Base-by-base conservation (phyloP, 2,329 filamentous ascomycete genomes). In the Colletotrichum aenigma region DNA sequence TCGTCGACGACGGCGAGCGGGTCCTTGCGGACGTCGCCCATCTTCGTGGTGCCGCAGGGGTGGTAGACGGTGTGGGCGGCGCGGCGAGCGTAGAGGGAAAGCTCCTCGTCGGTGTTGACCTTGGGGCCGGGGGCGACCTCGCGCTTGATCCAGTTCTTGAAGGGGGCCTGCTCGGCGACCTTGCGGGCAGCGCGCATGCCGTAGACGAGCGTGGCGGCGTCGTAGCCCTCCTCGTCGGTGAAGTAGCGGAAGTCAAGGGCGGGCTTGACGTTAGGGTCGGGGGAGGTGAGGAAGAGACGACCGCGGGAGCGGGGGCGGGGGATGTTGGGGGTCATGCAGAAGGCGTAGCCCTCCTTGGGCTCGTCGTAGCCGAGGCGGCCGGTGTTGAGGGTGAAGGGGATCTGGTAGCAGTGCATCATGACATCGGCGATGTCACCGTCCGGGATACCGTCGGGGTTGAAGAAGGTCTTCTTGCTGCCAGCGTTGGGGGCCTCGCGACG, bases 381-480 rank as follows among this genome's bases (percentile, higher is more conserved):
- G 2, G 95, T 98, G 89, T 98, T 98, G 79, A 96, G 91, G 77
- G 93, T 94, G 86, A 98, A 98, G 70, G 95, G 95, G 79, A 98
- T 97, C 86, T 98, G 96, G 88, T 98, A 98, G 90, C 95, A 98
- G 88, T 98, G 95, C 94, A 97, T 97, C 96, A 98, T 98, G 81
- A 97, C 87, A 82, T 98, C 96, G 78, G 94, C 94, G 71, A 94
- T 93, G 77, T 94, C 91, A 68, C 94, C 94, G 79, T 97, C 95
- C 3, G 86, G 83, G 55, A 90, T 81, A 7, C 83, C 85, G n/a
- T 85, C 81, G 18, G 89, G 87, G 78, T 88, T 89, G 77, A 89
- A 88, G 8, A 86, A 84, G 15, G 82, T 83, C 76, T 86, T 85
- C 77, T 87, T 86, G 72, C 91, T 91, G 5, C 89, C 91, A 4